Percentiles rank a stretch among this genome's conserved stretches.
phyloP scores from a whole-genome alignment of 2,329 filamentous ascomycete species.

The Rhinocladiella mackenziei region DNA sequence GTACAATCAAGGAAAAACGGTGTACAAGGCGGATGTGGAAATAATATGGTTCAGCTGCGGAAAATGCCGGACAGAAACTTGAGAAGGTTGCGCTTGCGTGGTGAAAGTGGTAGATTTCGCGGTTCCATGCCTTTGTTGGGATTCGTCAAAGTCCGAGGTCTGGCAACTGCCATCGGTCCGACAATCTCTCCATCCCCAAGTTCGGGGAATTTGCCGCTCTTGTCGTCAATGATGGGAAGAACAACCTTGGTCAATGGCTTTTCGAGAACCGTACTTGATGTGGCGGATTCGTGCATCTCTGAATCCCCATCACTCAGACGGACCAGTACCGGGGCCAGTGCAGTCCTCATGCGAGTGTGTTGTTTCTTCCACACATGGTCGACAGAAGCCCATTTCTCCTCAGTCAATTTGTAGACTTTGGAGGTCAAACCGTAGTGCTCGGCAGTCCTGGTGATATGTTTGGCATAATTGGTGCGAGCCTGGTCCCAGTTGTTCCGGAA shows the following conservation, averaged over 20 bases:
- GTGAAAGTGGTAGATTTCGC: conserved; percentile 39
- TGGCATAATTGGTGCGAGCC: conserved; percentile 80
- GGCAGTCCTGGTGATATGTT: conserved; percentile 79
- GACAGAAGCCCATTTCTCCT: conserved; percentile 82
- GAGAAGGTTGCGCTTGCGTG: conserved; percentile 44
- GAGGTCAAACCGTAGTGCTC: conserved; percentile 90
- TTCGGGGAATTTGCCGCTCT: conserved; percentile 75
- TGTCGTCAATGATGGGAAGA: conserved; percentile 42
- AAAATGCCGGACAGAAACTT: conserved; percentile 44
- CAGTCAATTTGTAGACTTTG: conserved; percentile 78
- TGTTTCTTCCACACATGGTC: conserved; percentile 69
- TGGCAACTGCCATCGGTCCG: conserved; percentile 70
- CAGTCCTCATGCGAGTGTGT: conserved; percentile 61
- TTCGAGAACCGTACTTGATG: conserved; percentile 26
- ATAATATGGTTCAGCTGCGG: conserved; percentile 14
- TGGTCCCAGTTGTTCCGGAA: conserved; percentile 76
- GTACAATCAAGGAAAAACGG: conserved; percentile 10
- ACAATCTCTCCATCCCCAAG: conserved; percentile 90
- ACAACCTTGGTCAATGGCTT: conserved; percentile 52
- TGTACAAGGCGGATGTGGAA: conserved; percentile 12
- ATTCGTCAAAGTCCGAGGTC: conserved; percentile 27
- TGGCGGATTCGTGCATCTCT: conserved; percentile 22
- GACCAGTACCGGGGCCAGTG: conserved; percentile 41
- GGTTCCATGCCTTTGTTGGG: conserved; percentile 36
- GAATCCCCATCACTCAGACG: conserved; percentile 36